A percentile compares a stretch with the other conserved stretches of the same genome.
phyloP scores from a whole-genome alignment of 306 rosid species.

The Trichosanthes truncata region DNA sequence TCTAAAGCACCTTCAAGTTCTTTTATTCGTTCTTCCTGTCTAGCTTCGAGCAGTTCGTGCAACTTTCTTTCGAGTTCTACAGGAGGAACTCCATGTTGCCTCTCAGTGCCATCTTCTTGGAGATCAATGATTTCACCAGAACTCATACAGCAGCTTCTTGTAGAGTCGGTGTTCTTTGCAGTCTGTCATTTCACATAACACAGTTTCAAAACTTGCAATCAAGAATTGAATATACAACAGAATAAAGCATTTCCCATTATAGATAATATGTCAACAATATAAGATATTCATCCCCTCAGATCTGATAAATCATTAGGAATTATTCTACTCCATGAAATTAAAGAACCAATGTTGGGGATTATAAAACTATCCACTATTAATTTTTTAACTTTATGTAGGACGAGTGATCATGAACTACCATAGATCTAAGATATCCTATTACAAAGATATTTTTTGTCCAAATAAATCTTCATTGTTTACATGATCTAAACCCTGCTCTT shows the following conservation, averaged over 20 bases:
- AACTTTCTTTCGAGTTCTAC: conserved; percentile 64
- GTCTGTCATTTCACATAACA: conserved; percentile 31
- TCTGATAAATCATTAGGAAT: not conserved
- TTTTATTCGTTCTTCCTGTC: conserved; percentile 56
- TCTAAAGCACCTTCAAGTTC: conserved; percentile 71
- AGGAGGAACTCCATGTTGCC: conserved; percentile 51
- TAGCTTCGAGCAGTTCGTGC: conserved; percentile 63
- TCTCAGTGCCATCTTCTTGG: conserved; percentile 29
- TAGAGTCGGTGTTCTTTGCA: conserved; percentile 16
- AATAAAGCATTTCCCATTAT: not conserved
- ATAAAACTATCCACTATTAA: not conserved
- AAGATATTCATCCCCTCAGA: not conserved
- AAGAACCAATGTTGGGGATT: not conserved
- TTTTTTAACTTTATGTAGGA: not conserved
- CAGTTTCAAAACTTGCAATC: conserved; percentile 17
- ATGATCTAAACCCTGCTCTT: not conserved
- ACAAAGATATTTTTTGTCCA: not conserved
- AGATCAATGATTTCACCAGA: conserved; percentile 43
- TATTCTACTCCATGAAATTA: not conserved
- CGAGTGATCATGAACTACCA: not conserved
- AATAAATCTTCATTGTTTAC: not conserved
- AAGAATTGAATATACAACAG: not conserved
- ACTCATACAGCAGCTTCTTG: conserved; percentile 21
- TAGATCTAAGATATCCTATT: not conserved
- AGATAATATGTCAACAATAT: not conserved